Percentiles rank a stretch among this genome's conserved stretches.
These are phyloP conservation scores for Laburnicola sp. DNA, from an alignment of 2,329 filamentous ascomycete genomes.

Conservation along the genomic window DNA sequence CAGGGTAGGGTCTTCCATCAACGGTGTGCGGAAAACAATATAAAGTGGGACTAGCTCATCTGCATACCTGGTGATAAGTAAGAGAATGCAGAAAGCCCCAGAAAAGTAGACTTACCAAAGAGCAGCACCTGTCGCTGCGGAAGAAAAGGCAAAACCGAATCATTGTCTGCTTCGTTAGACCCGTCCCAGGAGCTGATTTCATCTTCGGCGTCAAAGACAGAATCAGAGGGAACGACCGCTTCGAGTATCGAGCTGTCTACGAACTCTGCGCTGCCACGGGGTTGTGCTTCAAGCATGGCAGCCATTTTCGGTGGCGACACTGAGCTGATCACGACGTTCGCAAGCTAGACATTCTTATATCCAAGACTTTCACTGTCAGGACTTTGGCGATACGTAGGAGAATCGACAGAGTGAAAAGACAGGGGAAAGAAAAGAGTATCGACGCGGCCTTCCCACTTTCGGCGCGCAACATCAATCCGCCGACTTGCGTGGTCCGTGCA, in stretches of 20 bases:
- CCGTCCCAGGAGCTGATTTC: conserved; percentile 52
- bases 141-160: conserved; percentile 59
- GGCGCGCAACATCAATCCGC: not conserved
- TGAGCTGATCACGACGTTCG: no score
- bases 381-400: not conserved
- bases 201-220: conserved; percentile 41
- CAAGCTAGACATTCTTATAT: no score
- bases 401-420: not conserved
- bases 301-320: conserved; percentile 18
- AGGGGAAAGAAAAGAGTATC: not conserved
- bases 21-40: conserved; percentile 67
- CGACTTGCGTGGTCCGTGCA: not conserved
- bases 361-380: no score
- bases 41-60: conserved; percentile 74
- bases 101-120: conserved; percentile 62
- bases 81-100: conserved; percentile 44
- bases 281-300: conserved; percentile 22
- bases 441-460: not conserved
- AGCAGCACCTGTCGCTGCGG: conserved; percentile 67
- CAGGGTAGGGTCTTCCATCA: conserved; percentile 60
- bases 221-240: conserved; percentile 43
- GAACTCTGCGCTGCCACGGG: conserved; percentile 43
- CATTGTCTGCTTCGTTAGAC: conserved; percentile 47
- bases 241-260: conserved; percentile 45
- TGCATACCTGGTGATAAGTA: conserved; percentile 58